Evolutionary conservation across 2,329 filamentous ascomycete species (phyloP), one percentile per base, ranked within the genome.

Genomic region (Trichoderma sp.): DNA sequence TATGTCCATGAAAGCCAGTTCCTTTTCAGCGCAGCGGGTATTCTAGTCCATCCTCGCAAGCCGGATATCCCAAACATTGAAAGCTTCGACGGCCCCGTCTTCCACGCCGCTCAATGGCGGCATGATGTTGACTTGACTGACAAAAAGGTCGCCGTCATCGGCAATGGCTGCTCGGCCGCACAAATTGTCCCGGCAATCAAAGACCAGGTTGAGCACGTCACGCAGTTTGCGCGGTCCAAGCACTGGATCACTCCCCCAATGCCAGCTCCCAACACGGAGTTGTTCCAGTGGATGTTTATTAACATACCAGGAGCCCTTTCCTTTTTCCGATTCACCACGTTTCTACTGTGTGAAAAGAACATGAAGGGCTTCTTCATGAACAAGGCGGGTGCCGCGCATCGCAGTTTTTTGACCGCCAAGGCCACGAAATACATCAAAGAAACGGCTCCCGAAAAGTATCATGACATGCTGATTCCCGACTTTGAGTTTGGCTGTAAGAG

Each of bases 401-500:
- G 85, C 3, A 76, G 80, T 6, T 78, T 79, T 57, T 73, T 80
- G 17, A 79, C 85, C 8, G 79, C 78, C 20, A 72, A 74, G 12
- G 78, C 83, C 2, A 84, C 87, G 72, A 78, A n/a, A 12, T 83
- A 79, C 75, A 77, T 84, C 82, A 75, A 82, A 71, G 76, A 78
- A 5, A 81, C 78, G 1, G 87, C 86, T 0, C 90, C 90, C 0
- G 80, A 85, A 64, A 86, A 89, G 78, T 92, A 91, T 72, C 87
- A 88, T 73, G 85, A 89, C 34, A 83, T 90, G 7, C 77, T 92
- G 43, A 88, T 88, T 0, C 90, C 90, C 0, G 85, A 91, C 64
- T 92, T 90, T 71, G 83, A 85, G 58, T 79, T 91, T 15, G 88
- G 89, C 1, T 91, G 89, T 80, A 92, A 91, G 80, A 81, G 90